phyloP scores from a whole-genome alignment of 345 rosid species.

The Gossypium bickii region DNA sequence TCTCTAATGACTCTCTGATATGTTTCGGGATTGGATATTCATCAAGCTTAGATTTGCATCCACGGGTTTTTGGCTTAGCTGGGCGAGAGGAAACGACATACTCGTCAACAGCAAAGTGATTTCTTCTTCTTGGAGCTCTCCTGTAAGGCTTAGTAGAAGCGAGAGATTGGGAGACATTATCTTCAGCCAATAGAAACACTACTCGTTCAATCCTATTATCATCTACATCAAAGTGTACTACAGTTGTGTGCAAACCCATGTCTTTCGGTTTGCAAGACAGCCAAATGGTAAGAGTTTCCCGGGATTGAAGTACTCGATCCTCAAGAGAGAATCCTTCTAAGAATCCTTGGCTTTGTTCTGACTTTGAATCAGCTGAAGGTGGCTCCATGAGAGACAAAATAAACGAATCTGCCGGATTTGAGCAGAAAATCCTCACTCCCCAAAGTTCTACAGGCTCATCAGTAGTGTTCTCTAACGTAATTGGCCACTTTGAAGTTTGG shows the following conservation, averaged over 20 bases:
- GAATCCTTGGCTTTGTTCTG: slow-evolving; percentile 24
- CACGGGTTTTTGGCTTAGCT: background rate
- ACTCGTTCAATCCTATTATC: slow-evolving; percentile 46
- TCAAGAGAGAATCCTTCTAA: slow-evolving; percentile 34
- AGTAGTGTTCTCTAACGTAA: slow-evolving; percentile 36
- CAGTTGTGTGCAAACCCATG: slow-evolving; percentile 49
- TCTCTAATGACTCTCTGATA: slow-evolving; percentile 35
- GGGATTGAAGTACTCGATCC: slow-evolving; percentile 49
- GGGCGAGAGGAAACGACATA: slow-evolving; percentile 30
- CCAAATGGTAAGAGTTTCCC: slow-evolving; percentile 48
- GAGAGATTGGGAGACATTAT: slow-evolving; percentile 45
- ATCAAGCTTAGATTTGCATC: slow-evolving; percentile 21
- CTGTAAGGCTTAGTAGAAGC: slow-evolving; percentile 34
- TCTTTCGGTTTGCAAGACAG: slow-evolving; percentile 55
- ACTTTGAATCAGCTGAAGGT: slow-evolving; percentile 22
- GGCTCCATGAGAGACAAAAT: slow-evolving; percentile 54
- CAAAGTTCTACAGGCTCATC: slow-evolving; percentile 41
- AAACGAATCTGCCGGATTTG: slow-evolving; percentile 36
- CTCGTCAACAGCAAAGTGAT: slow-evolving; percentile 24
- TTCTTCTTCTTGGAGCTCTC: slow-evolving; percentile 28
- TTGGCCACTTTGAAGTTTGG: slow-evolving; percentile 33
- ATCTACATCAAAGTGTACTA: slow-evolving; percentile 42
- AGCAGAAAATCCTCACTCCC: slow-evolving; percentile 43
- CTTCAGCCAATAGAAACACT: slow-evolving; percentile 51
- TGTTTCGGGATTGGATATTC: slow-evolving; percentile 45